Evolutionary conservation across 805 yeast species (phyloP), one percentile per base, ranked within the genome.

Genomic region (Schwanniomyces polymorphus): DNA sequence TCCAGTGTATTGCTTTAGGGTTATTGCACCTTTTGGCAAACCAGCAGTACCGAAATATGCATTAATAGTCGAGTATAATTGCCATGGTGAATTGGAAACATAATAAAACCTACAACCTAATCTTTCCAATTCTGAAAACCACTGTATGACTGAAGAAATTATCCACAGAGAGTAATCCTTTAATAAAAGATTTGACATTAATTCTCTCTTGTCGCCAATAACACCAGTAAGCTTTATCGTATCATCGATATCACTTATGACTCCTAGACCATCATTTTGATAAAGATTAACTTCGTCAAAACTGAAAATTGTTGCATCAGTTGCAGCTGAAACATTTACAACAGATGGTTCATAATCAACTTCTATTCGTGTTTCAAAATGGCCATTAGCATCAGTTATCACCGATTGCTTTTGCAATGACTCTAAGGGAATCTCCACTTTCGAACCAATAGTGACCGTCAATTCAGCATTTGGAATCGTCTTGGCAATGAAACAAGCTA

Each of bases 61-160:
- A 21, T 67, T 56, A 14, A 88, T 78, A 6, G 81, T 73, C 16
- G 81, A 76, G 62, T 76, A 91, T 21, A 94, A 68, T 64, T 94
- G 98, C 82, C 95, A 88, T 0, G 99, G 99, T 1, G 96, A 84
- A 67, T 95, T 94, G 7, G 97, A 91, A 2, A 95, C 98, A 63
- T 92, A 95, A 63, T 91, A 97, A 58, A 92, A 82, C n/a, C 82
- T 72, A 3, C 84, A 76, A 38, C 82, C 64, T 8, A 67, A 60
- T 5, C 51, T 33, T 8, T 63, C 60, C 33, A 91, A 60, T n/a
- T 70, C 67, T 7, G 72, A 71, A 59, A 81, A 89, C 91, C 96
- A 90, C 29, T 76, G 73, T 3, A 86, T 76, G 25, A 94, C 85
- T 2, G 88, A 85, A 0, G 89, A 85, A 17, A 94, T 80, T 42